These are phyloP conservation scores for Mortierella sp. DNA, from an alignment of 371 early-diverging fungal species.

Conservation along the genomic window DNA sequence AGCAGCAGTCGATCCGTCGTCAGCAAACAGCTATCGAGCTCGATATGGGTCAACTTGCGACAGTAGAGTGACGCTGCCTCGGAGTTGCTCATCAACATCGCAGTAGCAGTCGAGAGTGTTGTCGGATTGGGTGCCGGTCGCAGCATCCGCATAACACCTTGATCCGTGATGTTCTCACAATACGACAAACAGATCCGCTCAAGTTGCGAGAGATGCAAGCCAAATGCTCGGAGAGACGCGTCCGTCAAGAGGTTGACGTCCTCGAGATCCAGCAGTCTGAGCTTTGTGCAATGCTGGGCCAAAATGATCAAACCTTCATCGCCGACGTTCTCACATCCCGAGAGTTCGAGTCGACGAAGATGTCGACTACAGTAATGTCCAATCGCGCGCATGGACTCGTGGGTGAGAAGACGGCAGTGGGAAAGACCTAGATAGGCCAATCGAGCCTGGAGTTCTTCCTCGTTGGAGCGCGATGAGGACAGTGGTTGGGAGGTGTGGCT, in stretches of 20 bases:
- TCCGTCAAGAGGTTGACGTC: conserved; percentile 63
- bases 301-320: conserved; percentile 63
- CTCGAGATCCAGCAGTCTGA: conserved; percentile 65
- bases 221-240: conserved; percentile 57
- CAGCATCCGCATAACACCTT: conserved; percentile 39
- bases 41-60: conserved; percentile 23
- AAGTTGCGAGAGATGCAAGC: conserved; percentile 28
- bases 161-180: conserved; percentile 51
- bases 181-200: conserved; percentile 47
- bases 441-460: conserved; percentile 25
- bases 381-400: conserved; percentile 56
- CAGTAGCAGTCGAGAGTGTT: conserved; percentile 32
- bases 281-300: conserved; percentile 54
- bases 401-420: conserved; percentile 60
- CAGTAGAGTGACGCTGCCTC: conserved; percentile 23
- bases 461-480: not conserved
- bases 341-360: conserved; percentile 63
- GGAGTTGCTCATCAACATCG: conserved; percentile 16
- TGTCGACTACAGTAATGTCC: conserved; percentile 47
- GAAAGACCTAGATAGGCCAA: conserved; percentile 64
- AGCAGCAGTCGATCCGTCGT: conserved; percentile 41
- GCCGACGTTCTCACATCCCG: conserved; percentile 60
- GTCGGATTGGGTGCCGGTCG: conserved; percentile 38
- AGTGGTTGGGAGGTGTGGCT: not conserved
- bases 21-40: conserved; percentile 46